Evolutionary conservation across 306 rosid species (phyloP).

Genomic region (Prunus campanulata): DNA sequence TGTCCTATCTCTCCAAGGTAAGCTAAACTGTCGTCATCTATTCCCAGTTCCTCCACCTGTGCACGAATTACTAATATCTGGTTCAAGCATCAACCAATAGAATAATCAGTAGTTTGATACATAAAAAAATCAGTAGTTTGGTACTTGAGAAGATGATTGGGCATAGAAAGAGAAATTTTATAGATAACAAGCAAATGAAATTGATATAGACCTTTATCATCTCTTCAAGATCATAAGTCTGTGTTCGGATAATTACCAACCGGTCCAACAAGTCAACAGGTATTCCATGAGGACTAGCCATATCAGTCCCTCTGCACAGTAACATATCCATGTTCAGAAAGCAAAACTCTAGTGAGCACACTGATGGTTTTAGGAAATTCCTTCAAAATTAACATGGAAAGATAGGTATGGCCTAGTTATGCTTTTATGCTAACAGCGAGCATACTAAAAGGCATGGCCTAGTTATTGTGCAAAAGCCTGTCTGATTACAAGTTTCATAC

Average conservation of each 20-base stretch:
- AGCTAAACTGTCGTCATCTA: slow-evolving; percentile 92
- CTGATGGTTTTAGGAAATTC: neutral
- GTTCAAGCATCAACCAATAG: slow-evolving; percentile 19
- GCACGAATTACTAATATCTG: slow-evolving; percentile 91
- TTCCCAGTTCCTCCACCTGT: slow-evolving; percentile 80
- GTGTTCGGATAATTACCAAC: slow-evolving; percentile 80
- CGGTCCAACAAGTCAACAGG: slow-evolving; percentile 94
- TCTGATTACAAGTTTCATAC: slow-evolving; percentile 37
- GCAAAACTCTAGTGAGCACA: neutral
- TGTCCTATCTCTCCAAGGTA: slow-evolving; percentile 90
- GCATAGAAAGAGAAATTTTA: neutral
- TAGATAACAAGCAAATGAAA: neutral
- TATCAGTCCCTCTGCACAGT: slow-evolving; percentile 76
- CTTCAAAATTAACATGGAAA: neutral
- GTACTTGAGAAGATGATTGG: neutral
- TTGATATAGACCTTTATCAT: slow-evolving; percentile 69
- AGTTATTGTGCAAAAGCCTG: neutral
- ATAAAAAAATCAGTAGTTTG: neutral
- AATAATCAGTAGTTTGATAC: slow-evolving; percentile 6
- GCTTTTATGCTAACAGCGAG: neutral
- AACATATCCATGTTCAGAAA: slow-evolving; percentile 25
- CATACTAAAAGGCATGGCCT: neutral
- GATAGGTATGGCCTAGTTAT: neutral
- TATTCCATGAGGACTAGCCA: slow-evolving; percentile 97
- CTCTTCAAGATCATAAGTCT: slow-evolving; percentile 82